Percentiles rank a stretch among this genome's conserved stretches.
phyloP scores from a whole-genome alignment of 352 stramenopile genomes.

The Pythium plurisporium region DNA sequence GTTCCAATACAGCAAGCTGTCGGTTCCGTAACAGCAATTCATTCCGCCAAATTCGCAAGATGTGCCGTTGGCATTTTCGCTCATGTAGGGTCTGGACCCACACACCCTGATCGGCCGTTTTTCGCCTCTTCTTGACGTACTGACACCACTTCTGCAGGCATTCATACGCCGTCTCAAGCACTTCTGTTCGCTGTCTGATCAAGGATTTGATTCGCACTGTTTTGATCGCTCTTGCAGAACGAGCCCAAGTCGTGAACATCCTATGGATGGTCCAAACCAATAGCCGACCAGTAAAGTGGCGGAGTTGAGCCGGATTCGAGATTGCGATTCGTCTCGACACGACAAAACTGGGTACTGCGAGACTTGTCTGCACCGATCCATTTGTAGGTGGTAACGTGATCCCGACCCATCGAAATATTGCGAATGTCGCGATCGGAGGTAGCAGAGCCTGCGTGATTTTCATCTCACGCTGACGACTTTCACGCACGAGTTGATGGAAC shows the following conservation, averaged over 20 bases:
- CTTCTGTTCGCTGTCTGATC: conserved; percentile 22
- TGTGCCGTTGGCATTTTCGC: conserved; percentile 17
- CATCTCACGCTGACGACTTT: conserved; percentile 24
- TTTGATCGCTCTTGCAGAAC: conserved; percentile 1
- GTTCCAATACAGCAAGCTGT: neutral
- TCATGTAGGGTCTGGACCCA: conserved; percentile 37
- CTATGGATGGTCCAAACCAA: conserved; percentile 12
- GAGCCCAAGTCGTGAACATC: conserved; percentile 21
- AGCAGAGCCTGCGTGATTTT: conserved; percentile 22
- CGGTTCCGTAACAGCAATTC: neutral
- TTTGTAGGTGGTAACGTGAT: conserved; percentile 26
- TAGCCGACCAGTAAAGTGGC: conserved; percentile 15
- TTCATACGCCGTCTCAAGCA: conserved; percentile 30
- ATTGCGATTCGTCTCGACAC: conserved; percentile 15
- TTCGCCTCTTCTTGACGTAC: conserved; percentile 25
- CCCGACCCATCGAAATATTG: conserved; percentile 48
- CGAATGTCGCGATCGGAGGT: conserved; percentile 29
- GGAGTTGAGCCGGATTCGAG: conserved; percentile 2
- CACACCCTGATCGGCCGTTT: conserved; percentile 19
- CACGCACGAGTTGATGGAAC: conserved; percentile 29
- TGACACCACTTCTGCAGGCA: conserved; percentile 47
- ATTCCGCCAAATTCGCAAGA: conserved; percentile 26
- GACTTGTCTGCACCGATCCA: conserved; percentile 17
- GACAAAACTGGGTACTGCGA: conserved; percentile 30
- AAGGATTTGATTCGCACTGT: conserved; percentile 21